Percentiles rank a stretch among this genome's conserved stretches.
These are phyloP conservation scores for Fallopia convolvulus DNA, from an alignment of 148 eudicot genomes.

Conservation along the genomic window DNA sequence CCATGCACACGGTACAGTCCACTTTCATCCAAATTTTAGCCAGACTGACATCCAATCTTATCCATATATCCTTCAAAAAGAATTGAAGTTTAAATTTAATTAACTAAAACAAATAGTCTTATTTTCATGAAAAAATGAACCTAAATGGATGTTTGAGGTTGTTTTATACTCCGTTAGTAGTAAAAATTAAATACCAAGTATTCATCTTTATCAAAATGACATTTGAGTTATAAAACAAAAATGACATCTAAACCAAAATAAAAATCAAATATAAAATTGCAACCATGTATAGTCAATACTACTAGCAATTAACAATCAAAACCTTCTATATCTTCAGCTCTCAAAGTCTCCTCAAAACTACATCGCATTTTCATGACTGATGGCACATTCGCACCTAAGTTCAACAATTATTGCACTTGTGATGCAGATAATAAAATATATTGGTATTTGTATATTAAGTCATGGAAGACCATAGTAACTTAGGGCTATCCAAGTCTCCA, in stretches of 20 bases:
- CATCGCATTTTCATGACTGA: neutral
- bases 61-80: neutral
- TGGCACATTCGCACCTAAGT: neutral
- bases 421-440: too few relatives aligned
- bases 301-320: neutral
- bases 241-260: neutral
- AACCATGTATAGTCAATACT: neutral
- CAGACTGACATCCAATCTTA: neutral
- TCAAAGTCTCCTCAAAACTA: neutral
- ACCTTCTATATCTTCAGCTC: neutral
- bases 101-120: neutral
- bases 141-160: neutral
- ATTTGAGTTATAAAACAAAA: neutral
- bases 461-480: neutral
- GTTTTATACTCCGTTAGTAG: neutral
- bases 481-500: neutral
- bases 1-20: neutral
- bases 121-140: neutral
- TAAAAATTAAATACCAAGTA: neutral
- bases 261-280: neutral
- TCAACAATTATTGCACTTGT: neutral
- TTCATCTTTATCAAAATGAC: neutral
- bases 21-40: neutral
- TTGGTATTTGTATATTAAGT: neutral
- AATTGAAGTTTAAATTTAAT: neutral